Conservation (phyloP, 1,284 basidiomycete species). For the Ustilago tritici region DNA sequence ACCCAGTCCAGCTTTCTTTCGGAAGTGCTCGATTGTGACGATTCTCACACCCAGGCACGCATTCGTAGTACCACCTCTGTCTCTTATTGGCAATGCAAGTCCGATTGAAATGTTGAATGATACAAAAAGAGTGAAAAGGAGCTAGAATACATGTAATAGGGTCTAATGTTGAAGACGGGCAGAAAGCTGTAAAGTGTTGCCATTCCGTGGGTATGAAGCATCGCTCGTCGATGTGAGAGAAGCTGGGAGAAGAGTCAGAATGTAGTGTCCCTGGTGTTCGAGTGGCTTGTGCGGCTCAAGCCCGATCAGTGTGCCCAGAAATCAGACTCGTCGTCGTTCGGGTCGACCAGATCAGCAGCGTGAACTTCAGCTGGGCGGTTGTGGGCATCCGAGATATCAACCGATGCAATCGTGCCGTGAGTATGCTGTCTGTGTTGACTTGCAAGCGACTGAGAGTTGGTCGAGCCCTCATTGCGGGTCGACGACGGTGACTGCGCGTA, state of each 20-base stretch:
- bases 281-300: background rate
- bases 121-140: constrained; percentile 8
- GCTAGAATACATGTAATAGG: constrained; percentile 7
- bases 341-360: constrained; percentile 46
- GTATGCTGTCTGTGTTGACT: constrained; percentile 15
- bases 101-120: background rate
- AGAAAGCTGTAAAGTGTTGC: background rate
- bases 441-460: constrained; percentile 4
- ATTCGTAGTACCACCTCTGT: background rate
- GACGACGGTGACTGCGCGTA: background rate
- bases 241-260: background rate
- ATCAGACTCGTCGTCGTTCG: constrained; percentile 45
- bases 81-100: background rate
- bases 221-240: background rate
- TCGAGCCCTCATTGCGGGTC: constrained; percentile 5
- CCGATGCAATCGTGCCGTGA: constrained; percentile 17
- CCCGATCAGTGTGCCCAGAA: constrained; percentile 38
- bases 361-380: constrained; percentile 29
- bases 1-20: background rate
- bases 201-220: constrained; percentile 10
- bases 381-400: constrained; percentile 37
- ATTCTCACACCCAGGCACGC: too few species aligned
- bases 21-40: too few species aligned
- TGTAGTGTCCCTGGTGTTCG: background rate
- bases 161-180: background rate